A percentile compares a stretch with the other conserved stretches of the same genome.
phyloP scores from a whole-genome alignment of 2,329 filamentous ascomycete species.

The Trichoderma aggressivum region DNA sequence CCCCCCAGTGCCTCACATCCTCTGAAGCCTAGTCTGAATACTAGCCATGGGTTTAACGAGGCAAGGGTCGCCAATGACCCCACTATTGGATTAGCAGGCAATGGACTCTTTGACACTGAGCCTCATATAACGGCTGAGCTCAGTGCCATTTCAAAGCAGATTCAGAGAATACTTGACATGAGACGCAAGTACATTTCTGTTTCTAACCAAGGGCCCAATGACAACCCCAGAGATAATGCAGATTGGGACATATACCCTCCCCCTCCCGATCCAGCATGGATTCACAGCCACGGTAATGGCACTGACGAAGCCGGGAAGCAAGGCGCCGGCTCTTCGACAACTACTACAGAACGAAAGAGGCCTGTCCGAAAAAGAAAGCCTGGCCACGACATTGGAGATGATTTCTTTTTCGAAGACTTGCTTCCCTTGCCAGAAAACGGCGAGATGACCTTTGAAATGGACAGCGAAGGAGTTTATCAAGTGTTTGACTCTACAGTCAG shows the following conservation, averaged over 20 bases:
- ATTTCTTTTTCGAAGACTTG: constrained; percentile 80
- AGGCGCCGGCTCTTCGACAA: background rate
- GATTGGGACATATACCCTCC: constrained; percentile 9
- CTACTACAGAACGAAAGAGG: constrained; percentile 39
- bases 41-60: constrained; percentile 37
- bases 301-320: constrained; percentile 3
- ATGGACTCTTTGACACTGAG: constrained; percentile 68
- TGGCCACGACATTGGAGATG: constrained; percentile 54
- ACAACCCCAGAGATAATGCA: background rate
- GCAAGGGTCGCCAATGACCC: constrained; percentile 38
- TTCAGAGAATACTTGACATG: constrained; percentile 83
- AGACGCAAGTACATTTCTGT: constrained; percentile 84
- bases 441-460: constrained; percentile 69
- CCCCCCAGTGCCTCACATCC: background rate
- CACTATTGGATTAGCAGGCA: constrained; percentile 59
- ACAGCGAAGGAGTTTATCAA: constrained; percentile 92
- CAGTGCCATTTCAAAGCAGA: constrained; percentile 80
- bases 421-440: constrained; percentile 69
- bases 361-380: constrained; percentile 64
- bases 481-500: constrained; percentile 76
- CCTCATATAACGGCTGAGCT: constrained; percentile 81
- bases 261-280: constrained; percentile 87
- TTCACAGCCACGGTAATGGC: constrained; percentile 28
- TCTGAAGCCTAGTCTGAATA: constrained; percentile 26
- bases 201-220: constrained; percentile 65